Evolutionary conservation across 2,329 filamentous ascomycete genomes (phyloP).

Genomic region (Exserohilum turcica): DNA sequence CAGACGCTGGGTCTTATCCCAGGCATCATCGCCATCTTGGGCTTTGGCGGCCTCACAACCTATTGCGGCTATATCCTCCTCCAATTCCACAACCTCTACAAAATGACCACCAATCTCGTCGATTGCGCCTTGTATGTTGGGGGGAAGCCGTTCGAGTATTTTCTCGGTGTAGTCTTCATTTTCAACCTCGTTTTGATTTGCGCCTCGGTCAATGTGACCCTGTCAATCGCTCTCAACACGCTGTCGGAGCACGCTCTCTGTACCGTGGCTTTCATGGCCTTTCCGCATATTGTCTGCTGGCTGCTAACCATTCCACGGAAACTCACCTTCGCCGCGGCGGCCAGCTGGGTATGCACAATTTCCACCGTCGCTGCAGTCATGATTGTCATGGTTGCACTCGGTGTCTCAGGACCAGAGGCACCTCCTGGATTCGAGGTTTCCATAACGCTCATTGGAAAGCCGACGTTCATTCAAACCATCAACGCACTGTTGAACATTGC

Average conservation of each 20-base stretch:
- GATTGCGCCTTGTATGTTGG: slow-evolving; percentile 36
- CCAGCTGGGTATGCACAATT: slow-evolving; percentile 61
- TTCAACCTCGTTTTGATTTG: slow-evolving; percentile 39
- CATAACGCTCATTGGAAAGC: slow-evolving; percentile 32
- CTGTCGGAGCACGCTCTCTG: slow-evolving; percentile 66
- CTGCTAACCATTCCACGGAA: slow-evolving; percentile 66
- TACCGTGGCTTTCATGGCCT: slow-evolving; percentile 66
- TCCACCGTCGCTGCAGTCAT: slow-evolving; percentile 68
- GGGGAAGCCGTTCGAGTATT: slow-evolving; percentile 34
- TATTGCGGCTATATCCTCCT: slow-evolving; percentile 37
- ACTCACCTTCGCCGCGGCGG: slow-evolving; percentile 63
- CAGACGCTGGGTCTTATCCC: slow-evolving; percentile 37
- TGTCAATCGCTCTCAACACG: slow-evolving; percentile 66
- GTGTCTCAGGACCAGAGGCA: slow-evolving; percentile 53
- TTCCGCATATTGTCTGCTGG: slow-evolving; percentile 65
- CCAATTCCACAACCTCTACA: slow-evolving; percentile 34
- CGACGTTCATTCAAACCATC: slow-evolving; percentile 34
- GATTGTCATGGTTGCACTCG: slow-evolving; percentile 70
- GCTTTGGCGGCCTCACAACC: slow-evolving; percentile 32
- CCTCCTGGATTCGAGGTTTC: slow-evolving; percentile 33
- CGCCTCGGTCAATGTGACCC: slow-evolving; percentile 36
- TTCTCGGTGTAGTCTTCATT: slow-evolving; percentile 32
- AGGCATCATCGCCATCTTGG: slow-evolving; percentile 39
- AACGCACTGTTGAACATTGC: slow-evolving; percentile 62
- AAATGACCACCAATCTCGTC: slow-evolving; percentile 39